Conservation (phyloP, 805 yeast species). For the Ogataea henricii region DNA sequence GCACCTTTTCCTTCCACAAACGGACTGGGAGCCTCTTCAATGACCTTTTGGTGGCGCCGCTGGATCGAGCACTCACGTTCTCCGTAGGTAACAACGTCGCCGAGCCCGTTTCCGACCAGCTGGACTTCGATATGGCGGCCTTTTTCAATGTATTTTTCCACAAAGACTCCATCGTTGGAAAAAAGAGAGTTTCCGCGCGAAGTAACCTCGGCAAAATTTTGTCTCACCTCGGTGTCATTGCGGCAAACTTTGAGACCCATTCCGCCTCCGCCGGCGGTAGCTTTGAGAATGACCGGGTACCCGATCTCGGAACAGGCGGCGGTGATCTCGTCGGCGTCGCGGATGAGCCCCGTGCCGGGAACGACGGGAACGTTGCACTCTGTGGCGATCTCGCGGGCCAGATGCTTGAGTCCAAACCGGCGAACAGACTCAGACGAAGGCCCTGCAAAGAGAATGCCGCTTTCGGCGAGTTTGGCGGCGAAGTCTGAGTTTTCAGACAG, state of each 20-base stretch:
- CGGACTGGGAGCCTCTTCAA: slow-evolving; percentile 98
- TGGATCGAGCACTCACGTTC: slow-evolving; percentile 98
- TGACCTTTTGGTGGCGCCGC: slow-evolving; percentile 93
- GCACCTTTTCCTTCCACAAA: slow-evolving; percentile 75
- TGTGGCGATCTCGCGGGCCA: slow-evolving; percentile 91
- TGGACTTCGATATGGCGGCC: slow-evolving; percentile 97
- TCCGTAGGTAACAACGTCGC: slow-evolving; percentile 89
- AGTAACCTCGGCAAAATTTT: slow-evolving; percentile 84
- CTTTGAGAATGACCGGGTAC: slow-evolving; percentile 93
- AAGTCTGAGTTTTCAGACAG: slow-evolving; percentile 96
- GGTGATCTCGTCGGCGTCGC: slow-evolving; percentile 68
- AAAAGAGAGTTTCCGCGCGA: slow-evolving; percentile 92
- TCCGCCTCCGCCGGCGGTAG: slow-evolving; percentile 99
- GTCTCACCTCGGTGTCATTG: slow-evolving; percentile 71
- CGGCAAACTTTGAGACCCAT: slow-evolving; percentile 95
- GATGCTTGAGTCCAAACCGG: slow-evolving; percentile 88
- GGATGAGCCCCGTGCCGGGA: slow-evolving; percentile 88
- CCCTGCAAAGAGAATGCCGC: slow-evolving; percentile 89
- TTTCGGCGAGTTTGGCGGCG: slow-evolving; percentile 80
- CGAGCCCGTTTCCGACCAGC: slow-evolving; percentile 92
- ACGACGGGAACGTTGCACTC: slow-evolving; percentile 91
- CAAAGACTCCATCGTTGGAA: slow-evolving; percentile 93
- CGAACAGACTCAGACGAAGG: slow-evolving; percentile 93
- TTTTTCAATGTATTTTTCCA: slow-evolving; percentile 91
- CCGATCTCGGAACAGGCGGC: slow-evolving; percentile 68